Percentiles rank a stretch among this genome's conserved stretches.
Conservation (phyloP, 192 early-diverging fungal species). For the Backusella westeae region DNA sequence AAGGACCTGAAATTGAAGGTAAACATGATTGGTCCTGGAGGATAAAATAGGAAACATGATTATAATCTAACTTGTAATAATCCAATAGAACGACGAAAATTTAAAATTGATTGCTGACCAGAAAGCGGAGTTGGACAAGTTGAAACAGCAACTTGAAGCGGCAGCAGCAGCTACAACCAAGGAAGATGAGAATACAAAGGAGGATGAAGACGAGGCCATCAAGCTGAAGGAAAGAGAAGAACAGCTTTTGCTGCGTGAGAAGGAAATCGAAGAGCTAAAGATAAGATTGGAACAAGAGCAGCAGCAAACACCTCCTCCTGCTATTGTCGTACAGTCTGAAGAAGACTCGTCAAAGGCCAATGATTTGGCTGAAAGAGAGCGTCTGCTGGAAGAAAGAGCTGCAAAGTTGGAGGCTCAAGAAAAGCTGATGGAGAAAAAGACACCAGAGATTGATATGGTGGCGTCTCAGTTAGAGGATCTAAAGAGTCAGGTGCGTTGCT, state of each 20-base stretch:
- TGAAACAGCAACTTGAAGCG: constrained; percentile 22
- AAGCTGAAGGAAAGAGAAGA: constrained; percentile 18
- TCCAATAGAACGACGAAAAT: constrained; percentile 26
- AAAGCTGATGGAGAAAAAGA: constrained; percentile 13
- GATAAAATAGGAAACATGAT: neutral
- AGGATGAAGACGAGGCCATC: constrained; percentile 1
- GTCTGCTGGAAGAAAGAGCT: constrained; percentile 14
- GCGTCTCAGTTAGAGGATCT: constrained; percentile 26
- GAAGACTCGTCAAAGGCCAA: neutral
- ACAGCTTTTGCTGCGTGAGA: constrained; percentile 8
- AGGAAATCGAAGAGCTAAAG: constrained; percentile 16
- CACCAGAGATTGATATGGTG: constrained; percentile 25
- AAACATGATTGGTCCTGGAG: neutral
- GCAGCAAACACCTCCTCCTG: neutral
- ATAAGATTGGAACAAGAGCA: neutral
- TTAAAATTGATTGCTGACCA: constrained; percentile 32
- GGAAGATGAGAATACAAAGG: neutral
- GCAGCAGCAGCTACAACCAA: neutral
- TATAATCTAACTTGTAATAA: neutral
- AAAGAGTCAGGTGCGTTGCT: constrained; percentile 22
- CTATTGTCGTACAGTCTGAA: neutral
- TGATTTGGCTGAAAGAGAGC: constrained; percentile 9
- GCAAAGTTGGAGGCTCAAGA: constrained; percentile 1
- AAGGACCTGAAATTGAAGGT: constrained; percentile 35
- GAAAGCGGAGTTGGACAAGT: constrained; percentile 29